Evolutionary conservation across 2,329 filamentous ascomycete genomes (phyloP), one percentile per base, ranked within the genome.

Genomic region (Capronia americana): DNA sequence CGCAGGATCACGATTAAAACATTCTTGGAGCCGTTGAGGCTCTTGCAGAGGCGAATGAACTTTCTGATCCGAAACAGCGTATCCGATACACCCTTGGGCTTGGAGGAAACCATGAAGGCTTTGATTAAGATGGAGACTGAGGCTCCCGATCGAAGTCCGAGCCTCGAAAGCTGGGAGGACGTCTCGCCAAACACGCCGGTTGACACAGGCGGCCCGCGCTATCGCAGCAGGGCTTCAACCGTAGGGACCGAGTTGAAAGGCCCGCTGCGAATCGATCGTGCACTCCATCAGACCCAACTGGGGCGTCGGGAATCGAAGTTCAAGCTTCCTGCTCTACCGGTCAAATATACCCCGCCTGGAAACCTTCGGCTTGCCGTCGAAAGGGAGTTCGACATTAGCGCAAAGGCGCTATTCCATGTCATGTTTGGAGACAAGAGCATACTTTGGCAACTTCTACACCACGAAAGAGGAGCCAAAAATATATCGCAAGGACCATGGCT

Each of bases 371-470:
- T 90, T 71, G 89, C 90, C 7, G 87, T 91, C 0, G 92, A 96
- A 76, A 88, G 91, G 68, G 86, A 92, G 70, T 97, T 96, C 76
- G 91, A 96, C 71, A 89, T 98, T 67, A 96, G 92, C 69, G 90
- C 95, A 55, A 98, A 99, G 78, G 92, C 92, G 0, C 88, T 97
- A 65, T 99, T 98, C 77, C 94, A 98, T 75, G 92, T 98, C 17
- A 85, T 99, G 59, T 99, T 98, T 78, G 95, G 95, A 44, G 95
- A 99, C 78, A 96, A 94, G 80, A 96, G 92, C 76, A 92, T 93
- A 38, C 89, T 98, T 46, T 99, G 97, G 79, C 92, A 95, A 73
- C 88, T 94, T 74, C 83, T 98, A 32, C 94, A 97, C 76, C 90
- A 92, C 75, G 92, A 96, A 76, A 86, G 91, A 59, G 86, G 89